phyloP scores from a whole-genome alignment of 2,329 filamentous ascomycete species.

The Hypoxylon sp. region DNA sequence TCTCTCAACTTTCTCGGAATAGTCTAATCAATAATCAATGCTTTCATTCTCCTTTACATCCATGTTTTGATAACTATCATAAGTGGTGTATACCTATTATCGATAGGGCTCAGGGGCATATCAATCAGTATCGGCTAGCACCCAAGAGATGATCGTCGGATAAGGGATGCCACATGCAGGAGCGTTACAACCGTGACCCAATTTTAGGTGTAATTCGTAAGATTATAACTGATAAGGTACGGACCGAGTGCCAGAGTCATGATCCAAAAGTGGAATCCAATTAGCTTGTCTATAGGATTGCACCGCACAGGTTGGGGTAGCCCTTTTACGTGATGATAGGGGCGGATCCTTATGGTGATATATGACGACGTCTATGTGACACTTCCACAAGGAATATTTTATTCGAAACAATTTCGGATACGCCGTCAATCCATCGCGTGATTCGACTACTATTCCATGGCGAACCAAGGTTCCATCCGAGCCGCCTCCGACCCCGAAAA shows the following conservation, averaged over 20 bases:
- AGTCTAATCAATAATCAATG: background rate
- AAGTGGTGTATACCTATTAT: background rate
- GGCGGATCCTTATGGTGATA: background rate
- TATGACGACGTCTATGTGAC: background rate
- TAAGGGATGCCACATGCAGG: constrained; percentile 9
- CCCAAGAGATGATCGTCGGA: constrained; percentile 1
- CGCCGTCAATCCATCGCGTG: background rate
- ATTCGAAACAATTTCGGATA: background rate
- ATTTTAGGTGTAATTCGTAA: background rate
- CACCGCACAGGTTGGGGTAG: background rate
- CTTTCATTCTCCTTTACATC: background rate
- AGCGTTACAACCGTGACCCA: background rate
- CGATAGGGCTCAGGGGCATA: background rate
- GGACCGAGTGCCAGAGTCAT: background rate
- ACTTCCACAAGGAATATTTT: background rate
- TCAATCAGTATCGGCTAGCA: background rate
- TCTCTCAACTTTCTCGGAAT: background rate
- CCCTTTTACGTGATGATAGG: background rate
- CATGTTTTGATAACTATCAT: background rate
- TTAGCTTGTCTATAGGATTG: background rate
- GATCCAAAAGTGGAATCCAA: background rate
- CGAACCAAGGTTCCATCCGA: background rate
- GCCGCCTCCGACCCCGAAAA: constrained; percentile 1
- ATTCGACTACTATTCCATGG: background rate
- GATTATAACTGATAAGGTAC: background rate